Percentiles rank a stretch among this genome's conserved stretches.
Conservation (phyloP, 495 filamentous ascomycete species). For the Aspergillus hancockii region DNA sequence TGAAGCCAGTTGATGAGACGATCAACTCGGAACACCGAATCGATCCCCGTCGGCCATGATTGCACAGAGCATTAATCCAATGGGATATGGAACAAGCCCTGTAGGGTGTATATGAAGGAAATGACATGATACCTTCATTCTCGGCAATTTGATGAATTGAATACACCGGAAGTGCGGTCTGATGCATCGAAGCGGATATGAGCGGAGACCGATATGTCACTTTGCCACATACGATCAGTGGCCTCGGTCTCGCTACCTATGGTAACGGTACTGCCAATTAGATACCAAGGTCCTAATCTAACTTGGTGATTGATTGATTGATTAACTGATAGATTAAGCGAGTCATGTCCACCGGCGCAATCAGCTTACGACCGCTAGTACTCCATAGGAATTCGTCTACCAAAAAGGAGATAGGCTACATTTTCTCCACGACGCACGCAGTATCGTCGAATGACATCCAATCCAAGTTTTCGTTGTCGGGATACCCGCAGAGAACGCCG, state of each 20-base stretch:
- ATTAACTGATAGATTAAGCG: background rate
- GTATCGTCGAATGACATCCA: background rate
- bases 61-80: background rate
- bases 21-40: constrained; percentile 4
- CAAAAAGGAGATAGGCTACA: background rate
- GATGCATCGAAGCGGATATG: background rate
- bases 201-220: background rate
- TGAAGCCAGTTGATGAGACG: background rate
- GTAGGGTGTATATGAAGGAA: background rate
- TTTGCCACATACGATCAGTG: background rate
- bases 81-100: background rate
- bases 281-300: background rate
- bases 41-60: constrained; percentile 8
- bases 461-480: background rate
- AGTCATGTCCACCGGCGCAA: background rate
- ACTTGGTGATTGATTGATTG: background rate
- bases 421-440: background rate
- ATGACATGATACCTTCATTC: background rate
- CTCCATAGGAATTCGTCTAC: background rate
- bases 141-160: background rate
- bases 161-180: too few species aligned
- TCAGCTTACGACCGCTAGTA: background rate
- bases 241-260: background rate
- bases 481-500: background rate
- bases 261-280: background rate